Conservation (phyloP, 2,329 filamentous ascomycete species). For the Stemphylium vesicarium region DNA sequence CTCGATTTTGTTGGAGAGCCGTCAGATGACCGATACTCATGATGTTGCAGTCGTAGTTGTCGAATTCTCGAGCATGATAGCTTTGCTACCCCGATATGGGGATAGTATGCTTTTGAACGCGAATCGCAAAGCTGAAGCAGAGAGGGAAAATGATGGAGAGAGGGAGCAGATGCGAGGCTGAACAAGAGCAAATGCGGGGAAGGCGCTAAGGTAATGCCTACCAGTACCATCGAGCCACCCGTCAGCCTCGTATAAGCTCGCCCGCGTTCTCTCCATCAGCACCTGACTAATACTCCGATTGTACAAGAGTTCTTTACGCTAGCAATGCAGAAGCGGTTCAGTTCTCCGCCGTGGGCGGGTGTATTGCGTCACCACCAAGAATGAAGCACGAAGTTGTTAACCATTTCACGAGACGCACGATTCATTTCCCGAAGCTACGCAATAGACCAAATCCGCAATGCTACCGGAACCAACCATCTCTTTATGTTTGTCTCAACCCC, state of each 20-base stretch:
- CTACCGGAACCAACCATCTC: too few species aligned
- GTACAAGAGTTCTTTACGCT: background rate
- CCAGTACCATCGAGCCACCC: background rate
- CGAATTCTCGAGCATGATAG: background rate
- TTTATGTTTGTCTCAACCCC: slow-evolving; percentile 21
- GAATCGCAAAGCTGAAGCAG: background rate
- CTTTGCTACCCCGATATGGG: background rate
- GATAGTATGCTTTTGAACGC: background rate
- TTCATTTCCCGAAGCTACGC: too few species aligned
- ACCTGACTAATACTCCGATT: background rate
- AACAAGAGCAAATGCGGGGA: slow-evolving; percentile 2
- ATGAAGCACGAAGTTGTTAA: background rate
- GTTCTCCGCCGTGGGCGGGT: too few species aligned
- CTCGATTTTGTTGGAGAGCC: background rate
- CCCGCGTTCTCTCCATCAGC: background rate
- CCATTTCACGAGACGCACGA: too few species aligned
- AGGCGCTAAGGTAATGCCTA: slow-evolving; percentile 2
- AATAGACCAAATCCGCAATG: too few species aligned
- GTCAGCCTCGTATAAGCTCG: background rate
- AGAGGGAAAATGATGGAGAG: background rate
- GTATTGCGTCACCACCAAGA: background rate
- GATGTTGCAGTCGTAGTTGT: background rate
- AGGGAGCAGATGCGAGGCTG: background rate
- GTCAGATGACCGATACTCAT: background rate
- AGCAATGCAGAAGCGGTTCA: background rate